A percentile compares a stretch with the other conserved stretches of the same genome.
Evolutionary conservation across 768 basidiomycete genomes (phyloP).

Genomic region (Termitomyces sp.): DNA sequence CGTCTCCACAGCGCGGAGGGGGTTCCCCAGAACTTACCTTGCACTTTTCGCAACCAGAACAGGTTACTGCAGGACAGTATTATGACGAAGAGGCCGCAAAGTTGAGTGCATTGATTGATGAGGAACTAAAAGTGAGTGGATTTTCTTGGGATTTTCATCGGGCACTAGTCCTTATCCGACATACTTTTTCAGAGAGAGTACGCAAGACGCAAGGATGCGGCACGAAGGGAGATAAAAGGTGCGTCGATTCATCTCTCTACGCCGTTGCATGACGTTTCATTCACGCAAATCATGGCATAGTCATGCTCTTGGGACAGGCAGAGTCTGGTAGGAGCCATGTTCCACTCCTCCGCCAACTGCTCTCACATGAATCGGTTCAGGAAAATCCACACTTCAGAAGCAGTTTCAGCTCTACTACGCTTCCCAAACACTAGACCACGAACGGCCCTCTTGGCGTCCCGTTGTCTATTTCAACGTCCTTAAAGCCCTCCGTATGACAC

Average conservation of each 20-base stretch:
- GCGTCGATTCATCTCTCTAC: neutral
- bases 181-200: constrained; percentile 39
- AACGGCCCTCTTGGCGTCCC: constrained; percentile 71
- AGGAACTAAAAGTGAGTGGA: constrained; percentile 43
- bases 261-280: neutral
- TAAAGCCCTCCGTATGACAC: constrained; percentile 69
- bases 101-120: constrained; percentile 48
- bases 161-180: neutral
- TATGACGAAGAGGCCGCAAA: constrained; percentile 39
- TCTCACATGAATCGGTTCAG: constrained; percentile 18
- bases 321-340: constrained; percentile 42
- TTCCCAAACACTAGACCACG: constrained; percentile 59
- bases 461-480: constrained; percentile 83
- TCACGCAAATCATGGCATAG: constrained; percentile 22
- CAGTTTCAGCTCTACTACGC: constrained; percentile 83
- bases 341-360: neutral
- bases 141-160: neutral
- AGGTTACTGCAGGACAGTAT: constrained; percentile 8
- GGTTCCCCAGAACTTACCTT: constrained; percentile 9
- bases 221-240: constrained; percentile 45
- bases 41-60: constrained; percentile 8
- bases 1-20: neutral
- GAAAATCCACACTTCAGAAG: constrained; percentile 81
- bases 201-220: constrained; percentile 36
- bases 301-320: constrained; percentile 75